Evolutionary conservation across 2,329 filamentous ascomycete species (phyloP).

Genomic region (Grosmannia huntii): DNA sequence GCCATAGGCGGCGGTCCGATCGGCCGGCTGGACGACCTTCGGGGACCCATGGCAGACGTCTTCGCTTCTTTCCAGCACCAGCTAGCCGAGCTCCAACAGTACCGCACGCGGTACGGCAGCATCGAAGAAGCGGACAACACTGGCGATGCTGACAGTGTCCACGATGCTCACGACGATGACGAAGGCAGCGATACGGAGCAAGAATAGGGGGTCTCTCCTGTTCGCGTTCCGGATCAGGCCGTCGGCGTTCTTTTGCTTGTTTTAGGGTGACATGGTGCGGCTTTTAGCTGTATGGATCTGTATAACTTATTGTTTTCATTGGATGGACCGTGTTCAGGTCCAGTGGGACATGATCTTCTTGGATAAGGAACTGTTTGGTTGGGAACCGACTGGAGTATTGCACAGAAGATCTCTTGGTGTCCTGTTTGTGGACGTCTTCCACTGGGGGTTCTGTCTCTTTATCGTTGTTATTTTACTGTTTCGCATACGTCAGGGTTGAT

Average conservation of each 20-base stretch:
- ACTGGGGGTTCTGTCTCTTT: no score
- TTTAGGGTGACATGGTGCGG: not conserved
- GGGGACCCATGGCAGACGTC: constrained; percentile 64
- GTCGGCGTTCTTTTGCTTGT: not conserved
- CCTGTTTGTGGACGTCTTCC: no score
- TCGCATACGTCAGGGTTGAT: no score
- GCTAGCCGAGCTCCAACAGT: constrained; percentile 49
- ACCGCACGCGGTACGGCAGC: constrained; percentile 41
- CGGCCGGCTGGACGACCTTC: constrained; percentile 54
- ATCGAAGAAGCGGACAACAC: constrained; percentile 18
- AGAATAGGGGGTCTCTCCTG: constrained; percentile 10
- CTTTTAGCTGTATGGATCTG: no score
- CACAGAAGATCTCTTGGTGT: no score
- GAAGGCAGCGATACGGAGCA: constrained; percentile 24
- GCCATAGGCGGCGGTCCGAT: constrained; percentile 54
- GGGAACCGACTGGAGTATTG: no score
- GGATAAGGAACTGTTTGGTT: no score
- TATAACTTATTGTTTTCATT: not conserved
- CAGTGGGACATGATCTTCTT: no score
- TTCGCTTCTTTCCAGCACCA: constrained; percentile 48
- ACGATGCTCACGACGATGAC: constrained; percentile 1
- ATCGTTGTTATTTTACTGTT: no score
- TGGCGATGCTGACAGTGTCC: not conserved
- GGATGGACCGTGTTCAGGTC: not conserved
- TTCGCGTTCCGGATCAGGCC: no score